A percentile compares a stretch with the other conserved stretches of the same genome.
Conservation (phyloP, 306 rosid genomes). For the Mimosa bimucronata region DNA sequence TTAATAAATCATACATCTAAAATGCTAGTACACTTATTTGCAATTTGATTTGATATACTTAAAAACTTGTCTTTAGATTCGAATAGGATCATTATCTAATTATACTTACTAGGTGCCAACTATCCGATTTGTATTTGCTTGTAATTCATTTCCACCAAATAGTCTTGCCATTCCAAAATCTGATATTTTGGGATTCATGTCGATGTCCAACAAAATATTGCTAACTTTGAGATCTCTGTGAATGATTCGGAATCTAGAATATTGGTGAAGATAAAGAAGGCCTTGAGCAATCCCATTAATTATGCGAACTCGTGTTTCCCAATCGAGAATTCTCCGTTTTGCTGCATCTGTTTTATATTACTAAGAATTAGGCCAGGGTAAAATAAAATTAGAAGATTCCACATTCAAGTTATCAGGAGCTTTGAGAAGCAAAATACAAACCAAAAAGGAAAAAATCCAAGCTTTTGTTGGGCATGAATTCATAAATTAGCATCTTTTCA, state of each 20-base stretch:
- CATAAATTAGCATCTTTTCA: slow-evolving; percentile 43
- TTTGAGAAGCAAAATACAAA: slow-evolving; percentile 7
- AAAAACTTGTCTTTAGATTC: background rate
- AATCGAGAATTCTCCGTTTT: slow-evolving; percentile 28
- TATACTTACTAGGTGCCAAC: slow-evolving; percentile 50
- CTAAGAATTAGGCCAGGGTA: background rate
- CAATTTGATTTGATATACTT: background rate
- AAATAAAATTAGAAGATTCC: background rate
- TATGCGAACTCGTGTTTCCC: slow-evolving; percentile 38
- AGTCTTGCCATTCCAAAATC: slow-evolving; percentile 47
- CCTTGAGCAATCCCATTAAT: slow-evolving; percentile 45
- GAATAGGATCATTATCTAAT: background rate
- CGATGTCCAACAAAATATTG: slow-evolving; percentile 37
- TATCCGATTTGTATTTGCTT: slow-evolving; percentile 44
- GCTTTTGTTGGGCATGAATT: slow-evolving; percentile 45
- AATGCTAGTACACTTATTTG: no score
- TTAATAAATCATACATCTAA: background rate
- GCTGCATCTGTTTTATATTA: slow-evolving; percentile 23
- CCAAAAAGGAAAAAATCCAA: slow-evolving; percentile 46
- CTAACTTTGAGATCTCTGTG: slow-evolving; percentile 43
- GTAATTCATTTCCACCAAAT: slow-evolving; percentile 34
- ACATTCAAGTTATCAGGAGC: background rate
- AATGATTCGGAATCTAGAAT: slow-evolving; percentile 39
- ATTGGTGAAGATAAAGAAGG: slow-evolving; percentile 46
- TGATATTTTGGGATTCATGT: slow-evolving; percentile 48